Conservation (phyloP, 2,329 filamentous ascomycete species). For the Botrytis squamosa region DNA sequence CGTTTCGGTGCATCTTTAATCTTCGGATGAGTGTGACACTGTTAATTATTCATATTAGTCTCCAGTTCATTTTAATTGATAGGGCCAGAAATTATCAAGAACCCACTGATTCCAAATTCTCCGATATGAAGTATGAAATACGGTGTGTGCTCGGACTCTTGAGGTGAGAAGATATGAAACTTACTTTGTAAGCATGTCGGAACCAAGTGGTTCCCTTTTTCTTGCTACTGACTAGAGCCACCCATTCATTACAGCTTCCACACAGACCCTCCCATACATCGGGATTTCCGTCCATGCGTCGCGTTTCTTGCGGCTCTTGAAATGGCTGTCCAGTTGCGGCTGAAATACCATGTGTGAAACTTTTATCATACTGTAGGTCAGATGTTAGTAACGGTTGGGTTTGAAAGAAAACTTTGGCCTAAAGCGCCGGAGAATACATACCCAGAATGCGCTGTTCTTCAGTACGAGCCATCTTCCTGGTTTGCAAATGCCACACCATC, state of each 20-base stretch:
- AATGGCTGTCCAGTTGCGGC: constrained; percentile 77
- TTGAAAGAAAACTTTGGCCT: neutral
- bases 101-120: neutral
- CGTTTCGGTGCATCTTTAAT: constrained; percentile 70
- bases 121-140: neutral
- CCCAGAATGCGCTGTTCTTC: constrained; percentile 84
- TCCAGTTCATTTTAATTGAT: neutral
- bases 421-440: neutral
- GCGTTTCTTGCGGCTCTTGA: constrained; percentile 71
- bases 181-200: constrained; percentile 81
- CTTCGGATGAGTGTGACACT: constrained; percentile 70
- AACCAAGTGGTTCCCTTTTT: constrained; percentile 95
- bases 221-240: constrained; percentile 78
- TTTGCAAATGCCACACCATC: constrained; percentile 88
- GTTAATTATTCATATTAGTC: constrained; percentile 21
- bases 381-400: neutral
- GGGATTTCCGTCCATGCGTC: constrained; percentile 75
- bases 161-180: constrained; percentile 28
- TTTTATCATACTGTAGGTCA: constrained; percentile 72
- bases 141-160: neutral
- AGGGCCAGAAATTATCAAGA: neutral
- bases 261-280: constrained; percentile 81
- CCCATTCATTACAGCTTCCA: constrained; percentile 76
- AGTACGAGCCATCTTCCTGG: constrained; percentile 81
- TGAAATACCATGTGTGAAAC: constrained; percentile 83